Percentiles rank a stretch among this genome's conserved stretches.
phyloP scores from a whole-genome alignment of 2,329 filamentous ascomycete genomes.

The Samsoniella hepiali region DNA sequence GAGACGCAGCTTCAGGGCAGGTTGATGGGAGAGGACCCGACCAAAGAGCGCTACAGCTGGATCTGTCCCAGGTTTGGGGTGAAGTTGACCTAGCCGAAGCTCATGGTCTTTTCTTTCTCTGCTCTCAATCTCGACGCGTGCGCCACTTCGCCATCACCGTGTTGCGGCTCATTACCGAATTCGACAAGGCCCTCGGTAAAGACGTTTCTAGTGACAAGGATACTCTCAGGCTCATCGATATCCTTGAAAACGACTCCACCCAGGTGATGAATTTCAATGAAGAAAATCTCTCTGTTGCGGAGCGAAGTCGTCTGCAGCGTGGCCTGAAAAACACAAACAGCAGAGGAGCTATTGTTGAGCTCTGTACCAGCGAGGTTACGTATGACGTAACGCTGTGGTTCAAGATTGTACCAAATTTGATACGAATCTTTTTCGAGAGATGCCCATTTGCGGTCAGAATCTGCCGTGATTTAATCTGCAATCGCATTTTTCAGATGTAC shows the following conservation, averaged over 20 bases:
- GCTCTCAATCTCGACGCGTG: conserved; percentile 88
- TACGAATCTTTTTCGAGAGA: conserved; percentile 83
- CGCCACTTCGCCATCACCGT: conserved; percentile 90
- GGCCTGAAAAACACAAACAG: conserved; percentile 81
- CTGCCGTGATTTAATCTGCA: conserved; percentile 87
- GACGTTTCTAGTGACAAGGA: conserved; percentile 55
- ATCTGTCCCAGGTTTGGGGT: conserved; percentile 82
- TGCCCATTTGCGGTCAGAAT: conserved; percentile 90
- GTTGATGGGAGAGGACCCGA: conserved; percentile 62
- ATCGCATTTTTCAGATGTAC: conserved; percentile 90
- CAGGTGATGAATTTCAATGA: conserved; percentile 90
- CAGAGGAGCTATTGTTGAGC: conserved; percentile 82
- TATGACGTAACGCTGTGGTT: conserved; percentile 97
- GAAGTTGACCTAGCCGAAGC: conserved; percentile 97
- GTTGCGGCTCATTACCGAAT: conserved; percentile 85
- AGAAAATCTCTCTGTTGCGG: conserved; percentile 85
- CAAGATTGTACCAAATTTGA: conserved; percentile 94
- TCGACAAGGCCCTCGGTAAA: conserved; percentile 84
- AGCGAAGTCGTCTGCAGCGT: conserved; percentile 86
- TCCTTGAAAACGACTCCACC: conserved; percentile 85
- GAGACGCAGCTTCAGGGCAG: conserved; percentile 64
- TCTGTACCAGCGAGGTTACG: conserved; percentile 91
- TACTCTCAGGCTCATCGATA: conserved; percentile 75
- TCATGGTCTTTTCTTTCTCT: conserved; percentile 94
- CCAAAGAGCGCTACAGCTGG: conserved; percentile 72